Conservation (phyloP, 2,329 filamentous ascomycete species). For the Sclerotinia minor region DNA sequence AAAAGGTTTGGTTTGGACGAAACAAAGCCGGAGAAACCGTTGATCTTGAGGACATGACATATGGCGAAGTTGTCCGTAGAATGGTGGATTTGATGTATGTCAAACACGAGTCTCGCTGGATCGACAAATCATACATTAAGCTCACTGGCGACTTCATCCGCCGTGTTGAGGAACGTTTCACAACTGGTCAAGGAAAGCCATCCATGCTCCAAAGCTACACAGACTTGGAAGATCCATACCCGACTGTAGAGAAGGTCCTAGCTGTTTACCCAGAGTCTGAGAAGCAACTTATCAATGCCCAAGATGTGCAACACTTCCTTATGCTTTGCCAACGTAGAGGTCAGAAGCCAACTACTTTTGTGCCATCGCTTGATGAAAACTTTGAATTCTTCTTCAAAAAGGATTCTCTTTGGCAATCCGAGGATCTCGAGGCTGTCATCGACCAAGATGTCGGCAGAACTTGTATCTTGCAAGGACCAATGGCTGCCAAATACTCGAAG, state of each 20-base stretch:
- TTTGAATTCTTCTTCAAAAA: slow-evolving; percentile 99
- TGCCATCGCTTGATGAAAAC: slow-evolving; percentile 91
- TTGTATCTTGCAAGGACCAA: slow-evolving; percentile 93
- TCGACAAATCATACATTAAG: slow-evolving; percentile 77
- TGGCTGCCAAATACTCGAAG: slow-evolving; percentile 86
- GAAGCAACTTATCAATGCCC: slow-evolving; percentile 91
- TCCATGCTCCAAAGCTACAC: slow-evolving; percentile 88
- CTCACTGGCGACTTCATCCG: slow-evolving; percentile 95
- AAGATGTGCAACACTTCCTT: slow-evolving; percentile 96
- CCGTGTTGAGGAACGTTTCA: slow-evolving; percentile 95
- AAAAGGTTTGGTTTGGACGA: slow-evolving; percentile 94
- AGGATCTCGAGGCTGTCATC: slow-evolving; percentile 93
- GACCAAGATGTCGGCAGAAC: slow-evolving; percentile 94
- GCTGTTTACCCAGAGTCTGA: slow-evolving; percentile 83
- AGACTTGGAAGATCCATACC: slow-evolving; percentile 81
- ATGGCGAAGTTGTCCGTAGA: slow-evolving; percentile 80
- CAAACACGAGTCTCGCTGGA: slow-evolving; percentile 88
- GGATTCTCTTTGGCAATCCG: slow-evolving; percentile 98
- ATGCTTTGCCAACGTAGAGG: slow-evolving; percentile 86
- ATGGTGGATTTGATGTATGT: slow-evolving; percentile 91
- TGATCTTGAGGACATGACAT: slow-evolving; percentile 95
- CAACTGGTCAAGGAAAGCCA: slow-evolving; percentile 64
- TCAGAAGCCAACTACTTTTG: slow-evolving; percentile 96
- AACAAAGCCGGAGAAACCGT: slow-evolving; percentile 78
- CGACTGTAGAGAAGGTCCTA: slow-evolving; percentile 75